phyloP scores from a whole-genome alignment of 768 basidiomycete genomes.

The Boletus huronensis region DNA sequence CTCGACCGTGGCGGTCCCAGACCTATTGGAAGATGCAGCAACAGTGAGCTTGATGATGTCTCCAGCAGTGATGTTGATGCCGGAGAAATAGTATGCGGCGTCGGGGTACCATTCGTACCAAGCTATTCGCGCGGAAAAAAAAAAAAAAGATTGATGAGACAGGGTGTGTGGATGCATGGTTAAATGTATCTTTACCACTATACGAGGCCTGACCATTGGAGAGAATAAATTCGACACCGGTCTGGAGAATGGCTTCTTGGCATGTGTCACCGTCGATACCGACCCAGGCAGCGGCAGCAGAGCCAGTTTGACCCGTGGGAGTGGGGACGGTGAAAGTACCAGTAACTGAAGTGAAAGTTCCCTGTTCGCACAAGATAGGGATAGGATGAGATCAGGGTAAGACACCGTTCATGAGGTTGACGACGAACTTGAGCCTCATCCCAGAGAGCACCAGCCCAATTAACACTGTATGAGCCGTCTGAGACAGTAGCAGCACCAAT shows the following conservation, averaged over 20 bases:
- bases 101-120: slow-evolving; percentile 9
- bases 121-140: neutral
- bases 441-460: neutral
- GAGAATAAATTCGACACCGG: slow-evolving; percentile 1
- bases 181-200: neutral
- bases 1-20: slow-evolving; percentile 4
- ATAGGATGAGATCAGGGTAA: neutral
- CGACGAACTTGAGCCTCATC: neutral
- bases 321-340: neutral
- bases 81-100: neutral
- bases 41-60: slow-evolving; percentile 2
- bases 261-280: slow-evolving; percentile 9
- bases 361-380: neutral
- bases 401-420: neutral
- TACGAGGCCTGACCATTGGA: neutral
- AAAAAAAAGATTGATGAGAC: neutral
- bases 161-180: no score
- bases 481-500: neutral
- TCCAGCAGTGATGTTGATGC: neutral
- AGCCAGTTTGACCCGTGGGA: neutral
- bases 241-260: neutral
- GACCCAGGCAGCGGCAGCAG: neutral
- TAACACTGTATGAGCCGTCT: neutral
- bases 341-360: neutral
- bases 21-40: neutral